Conservation (phyloP, 2,329 filamentous ascomycete genomes). For the Trichoderma sp. region DNA sequence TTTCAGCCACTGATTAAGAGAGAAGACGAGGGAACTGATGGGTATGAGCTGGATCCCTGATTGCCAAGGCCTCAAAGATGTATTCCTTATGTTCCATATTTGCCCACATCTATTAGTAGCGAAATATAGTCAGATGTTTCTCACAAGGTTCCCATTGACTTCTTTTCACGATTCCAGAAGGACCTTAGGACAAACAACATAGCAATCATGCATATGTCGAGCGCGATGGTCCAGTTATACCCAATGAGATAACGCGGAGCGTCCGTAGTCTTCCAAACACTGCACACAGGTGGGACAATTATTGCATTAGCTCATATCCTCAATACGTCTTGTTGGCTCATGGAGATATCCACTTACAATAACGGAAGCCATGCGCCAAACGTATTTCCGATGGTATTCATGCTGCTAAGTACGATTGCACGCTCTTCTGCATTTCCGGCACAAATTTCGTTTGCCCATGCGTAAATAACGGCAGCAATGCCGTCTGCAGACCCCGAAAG, state of each 20-base stretch:
- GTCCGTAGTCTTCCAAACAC: conserved; percentile 37
- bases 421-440: conserved; percentile 49
- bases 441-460: conserved; percentile 51
- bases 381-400: conserved; percentile 46
- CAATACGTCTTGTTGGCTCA: not conserved
- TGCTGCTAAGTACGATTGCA: conserved; percentile 50
- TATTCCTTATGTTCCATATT: too few species aligned
- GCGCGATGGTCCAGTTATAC: conserved; percentile 34
- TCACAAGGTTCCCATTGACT: not conserved
- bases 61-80: too few species aligned
- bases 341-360: conserved; percentile 25
- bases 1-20: conserved; percentile 23
- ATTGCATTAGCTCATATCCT: not conserved
- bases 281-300: not conserved
- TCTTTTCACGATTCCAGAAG: not conserved
- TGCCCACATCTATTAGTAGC: too few species aligned
- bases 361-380: conserved; percentile 47
- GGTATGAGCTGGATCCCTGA: conserved; percentile 26
- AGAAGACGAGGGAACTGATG: conserved; percentile 30
- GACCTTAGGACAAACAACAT: conserved; percentile 25
- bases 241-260: conserved; percentile 43
- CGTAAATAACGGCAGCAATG: conserved; percentile 38
- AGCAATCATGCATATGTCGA: conserved; percentile 29
- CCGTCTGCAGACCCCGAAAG: conserved; percentile 36
- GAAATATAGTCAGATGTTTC: too few species aligned